A percentile compares a stretch with the other conserved stretches of the same genome.
Evolutionary conservation across 345 rosid genomes (phyloP).

Genomic region (Sonneratia alba): DNA sequence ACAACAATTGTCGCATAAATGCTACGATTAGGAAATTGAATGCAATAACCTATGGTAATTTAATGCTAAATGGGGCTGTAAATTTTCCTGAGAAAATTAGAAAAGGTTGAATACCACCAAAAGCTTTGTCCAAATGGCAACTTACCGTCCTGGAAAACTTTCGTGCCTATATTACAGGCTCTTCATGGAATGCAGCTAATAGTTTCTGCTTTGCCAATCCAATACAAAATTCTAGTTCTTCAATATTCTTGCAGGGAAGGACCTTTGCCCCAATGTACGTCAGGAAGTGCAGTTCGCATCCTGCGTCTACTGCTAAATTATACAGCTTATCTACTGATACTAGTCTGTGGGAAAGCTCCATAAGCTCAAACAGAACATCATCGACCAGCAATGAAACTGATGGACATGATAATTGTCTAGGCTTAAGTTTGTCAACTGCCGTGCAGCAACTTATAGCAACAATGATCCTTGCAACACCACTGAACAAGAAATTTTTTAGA

Average conservation of each 20-base stretch:
- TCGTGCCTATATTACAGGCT: constrained; percentile 18
- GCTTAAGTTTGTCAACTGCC: constrained; percentile 43
- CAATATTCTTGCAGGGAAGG: constrained; percentile 31
- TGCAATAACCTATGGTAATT: not conserved
- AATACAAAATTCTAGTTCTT: constrained; percentile 64
- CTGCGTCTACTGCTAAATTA: constrained; percentile 48
- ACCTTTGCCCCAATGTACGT: constrained; percentile 44
- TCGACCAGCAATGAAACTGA: constrained; percentile 22
- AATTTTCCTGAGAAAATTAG: not conserved
- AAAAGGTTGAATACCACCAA: not conserved
- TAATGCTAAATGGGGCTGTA: not conserved
- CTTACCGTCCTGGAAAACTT: constrained; percentile 23
- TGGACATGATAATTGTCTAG: constrained; percentile 29
- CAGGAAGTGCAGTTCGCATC: constrained; percentile 52
- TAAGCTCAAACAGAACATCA: constrained; percentile 36
- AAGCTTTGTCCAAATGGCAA: not conserved
- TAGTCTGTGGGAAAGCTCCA: constrained; percentile 38
- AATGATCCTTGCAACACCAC: constrained; percentile 68
- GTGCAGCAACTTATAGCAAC: constrained; percentile 54
- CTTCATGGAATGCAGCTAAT: constrained; percentile 34
- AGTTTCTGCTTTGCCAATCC: constrained; percentile 59
- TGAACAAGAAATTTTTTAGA: constrained; percentile 28
- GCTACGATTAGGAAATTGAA: not conserved
- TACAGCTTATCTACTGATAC: constrained; percentile 48
- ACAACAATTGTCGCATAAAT: not conserved